Conservation (phyloP, 2,329 filamentous ascomycete genomes). For the Alternaria conjuncta region DNA sequence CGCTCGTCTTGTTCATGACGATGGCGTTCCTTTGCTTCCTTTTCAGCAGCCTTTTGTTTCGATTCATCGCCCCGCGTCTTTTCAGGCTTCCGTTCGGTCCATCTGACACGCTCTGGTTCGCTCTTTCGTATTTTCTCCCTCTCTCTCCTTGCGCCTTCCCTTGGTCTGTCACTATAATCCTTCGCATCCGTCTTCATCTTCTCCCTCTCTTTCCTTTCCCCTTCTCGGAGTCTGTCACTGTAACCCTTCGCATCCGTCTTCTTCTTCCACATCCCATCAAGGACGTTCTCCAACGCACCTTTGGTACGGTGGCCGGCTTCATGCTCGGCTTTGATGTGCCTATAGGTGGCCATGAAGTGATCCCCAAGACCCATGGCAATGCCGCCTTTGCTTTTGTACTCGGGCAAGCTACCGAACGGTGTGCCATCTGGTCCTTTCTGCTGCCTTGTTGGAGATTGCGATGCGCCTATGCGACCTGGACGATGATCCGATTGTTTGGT, state of each 20-base stretch:
- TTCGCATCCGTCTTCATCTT: background rate
- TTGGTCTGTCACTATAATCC: background rate
- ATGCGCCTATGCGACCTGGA: background rate
- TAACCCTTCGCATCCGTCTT: background rate
- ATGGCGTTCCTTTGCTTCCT: background rate
- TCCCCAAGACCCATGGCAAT: slow-evolving; percentile 24
- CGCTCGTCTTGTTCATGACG: background rate
- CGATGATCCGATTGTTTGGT: background rate
- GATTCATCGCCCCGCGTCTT: background rate
- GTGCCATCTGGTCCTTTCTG: slow-evolving; percentile 24
- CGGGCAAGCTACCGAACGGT: slow-evolving; percentile 23
- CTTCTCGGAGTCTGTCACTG: background rate
- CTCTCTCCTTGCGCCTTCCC: background rate
- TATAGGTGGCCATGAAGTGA: slow-evolving; percentile 27
- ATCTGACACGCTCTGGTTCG: background rate
- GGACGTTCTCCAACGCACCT: slow-evolving; percentile 18
- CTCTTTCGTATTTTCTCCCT: background rate
- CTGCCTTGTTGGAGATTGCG: background rate
- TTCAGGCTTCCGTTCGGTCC: background rate
- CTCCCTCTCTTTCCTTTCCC: background rate
- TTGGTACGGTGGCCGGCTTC: slow-evolving; percentile 20
- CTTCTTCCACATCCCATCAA: slow-evolving; percentile 14
- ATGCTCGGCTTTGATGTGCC: slow-evolving; percentile 30
- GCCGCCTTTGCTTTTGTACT: slow-evolving; percentile 18
- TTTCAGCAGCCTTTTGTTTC: background rate